Percentiles rank a stretch among this genome's conserved stretches.
Evolutionary conservation across 305 asterid species (phyloP).

Genomic region (Fraxinus angustifolia): DNA sequence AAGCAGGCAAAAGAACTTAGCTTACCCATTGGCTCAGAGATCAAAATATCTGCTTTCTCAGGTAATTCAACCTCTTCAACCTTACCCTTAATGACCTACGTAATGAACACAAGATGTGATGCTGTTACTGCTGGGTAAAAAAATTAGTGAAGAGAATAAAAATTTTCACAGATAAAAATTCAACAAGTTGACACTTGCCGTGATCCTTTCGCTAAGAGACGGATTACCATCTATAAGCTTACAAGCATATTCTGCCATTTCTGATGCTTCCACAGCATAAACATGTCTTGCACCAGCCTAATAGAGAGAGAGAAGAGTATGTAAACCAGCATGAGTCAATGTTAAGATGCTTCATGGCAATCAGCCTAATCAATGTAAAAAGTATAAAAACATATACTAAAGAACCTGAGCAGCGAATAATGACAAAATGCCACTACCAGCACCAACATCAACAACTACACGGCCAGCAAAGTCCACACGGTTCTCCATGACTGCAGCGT

Average conservation of each 20-base stretch:
- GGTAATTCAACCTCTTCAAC: slow-evolving; percentile 95
- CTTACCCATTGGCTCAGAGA: slow-evolving; percentile 99
- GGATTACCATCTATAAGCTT: slow-evolving; percentile 93
- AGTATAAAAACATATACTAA: slow-evolving; percentile 1
- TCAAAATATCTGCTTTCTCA: slow-evolving; percentile 89
- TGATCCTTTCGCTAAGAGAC: slow-evolving; percentile 63
- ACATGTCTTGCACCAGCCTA: slow-evolving; percentile 99
- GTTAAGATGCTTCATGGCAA: slow-evolving; percentile 19
- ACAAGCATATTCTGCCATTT: slow-evolving; percentile 92
- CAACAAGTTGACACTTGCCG: slow-evolving; percentile 46
- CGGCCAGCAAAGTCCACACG: slow-evolving; percentile 72
- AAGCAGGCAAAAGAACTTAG: slow-evolving; percentile 23
- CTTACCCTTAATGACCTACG: slow-evolving; percentile 89
- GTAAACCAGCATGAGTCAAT: slow-evolving; percentile 13
- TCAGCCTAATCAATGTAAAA: background rate
- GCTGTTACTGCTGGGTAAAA: background rate
- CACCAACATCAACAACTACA: slow-evolving; percentile 96
- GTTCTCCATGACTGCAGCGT: slow-evolving; percentile 97
- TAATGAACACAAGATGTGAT: slow-evolving; percentile 19
- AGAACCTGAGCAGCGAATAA: slow-evolving; percentile 98
- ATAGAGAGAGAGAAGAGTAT: background rate
- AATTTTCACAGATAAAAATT: slow-evolving; percentile 12
- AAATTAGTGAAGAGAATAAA: background rate
- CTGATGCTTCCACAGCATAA: slow-evolving; percentile 99
- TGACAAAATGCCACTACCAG: slow-evolving; percentile 97